Evolutionary conservation across 202 grass and related monocot genomes (phyloP), one percentile per base, ranked within the genome.

Genomic region (Tripidium arundinaceum): DNA sequence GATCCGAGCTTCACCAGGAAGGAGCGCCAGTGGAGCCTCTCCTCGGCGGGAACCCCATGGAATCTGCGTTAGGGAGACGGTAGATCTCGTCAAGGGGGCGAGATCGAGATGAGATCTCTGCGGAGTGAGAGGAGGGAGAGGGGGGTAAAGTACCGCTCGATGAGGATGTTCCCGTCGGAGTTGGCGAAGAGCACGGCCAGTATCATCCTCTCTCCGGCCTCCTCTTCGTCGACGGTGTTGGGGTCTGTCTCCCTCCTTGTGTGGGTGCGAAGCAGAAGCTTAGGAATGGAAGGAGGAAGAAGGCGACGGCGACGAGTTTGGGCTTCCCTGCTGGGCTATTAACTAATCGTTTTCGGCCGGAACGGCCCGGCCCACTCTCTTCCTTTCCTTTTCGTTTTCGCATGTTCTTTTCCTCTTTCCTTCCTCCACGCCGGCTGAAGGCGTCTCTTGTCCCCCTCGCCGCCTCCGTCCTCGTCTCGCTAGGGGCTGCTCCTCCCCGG

Each of bases 151-250:
- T 79, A 94, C 92, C 95, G 85, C 86, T 98, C 92, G 82, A 95
- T 80, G 81, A 98, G 92, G 82, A 98, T 98, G 88, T 98, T 98
- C 25, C 92, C 95, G 0, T 98, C 95, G 27, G 95, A 84, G 82
- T 98, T 98, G 66, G 95, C 90, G 86, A 98, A 98, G 90, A 98
- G 92, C 85, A 98, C 84, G 16, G 95, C 92, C 13, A 98, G 88
- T 19, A 98, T 98, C 92, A 98, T 98, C 77, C 38, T 65, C 31
- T 12, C 22, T 52, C 22, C 16, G 10, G 60, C 49, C 46, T 28
- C 39, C 21, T 62, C 54, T 58, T 58, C 68, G 13, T 59, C 68
- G 63, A 29, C 59, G 75, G 41, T 31, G 74, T 7, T 41, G 7
- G 34, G 54, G 14, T 47, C 15, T 50, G 25, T n/a, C 8, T 3